Evolutionary conservation across 257 asterid genomes (phyloP).

Genomic region (Mentha longifolia): DNA sequence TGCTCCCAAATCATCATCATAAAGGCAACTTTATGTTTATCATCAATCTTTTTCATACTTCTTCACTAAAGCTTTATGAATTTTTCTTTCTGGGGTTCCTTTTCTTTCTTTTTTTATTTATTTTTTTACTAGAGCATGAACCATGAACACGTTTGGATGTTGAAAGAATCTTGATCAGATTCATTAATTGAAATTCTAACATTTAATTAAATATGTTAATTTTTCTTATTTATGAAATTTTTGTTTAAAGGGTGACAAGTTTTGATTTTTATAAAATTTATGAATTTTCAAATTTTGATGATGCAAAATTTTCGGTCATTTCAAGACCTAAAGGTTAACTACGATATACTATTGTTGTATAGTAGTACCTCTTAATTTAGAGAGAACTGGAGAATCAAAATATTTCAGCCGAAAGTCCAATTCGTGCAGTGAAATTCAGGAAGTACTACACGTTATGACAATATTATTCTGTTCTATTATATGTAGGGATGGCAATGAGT

Average conservation of each 20-base stretch:
- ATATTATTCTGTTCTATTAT: too few relatives aligned
- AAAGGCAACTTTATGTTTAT: background rate
- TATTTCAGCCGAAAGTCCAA: background rate
- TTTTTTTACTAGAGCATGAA: background rate
- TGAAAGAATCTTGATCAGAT: too few relatives aligned
- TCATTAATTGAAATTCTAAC: too few relatives aligned
- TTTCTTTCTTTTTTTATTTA: background rate
- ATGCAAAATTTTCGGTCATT: too few relatives aligned
- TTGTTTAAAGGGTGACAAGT: too few relatives aligned
- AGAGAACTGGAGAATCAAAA: too few relatives aligned
- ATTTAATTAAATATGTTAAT: too few relatives aligned
- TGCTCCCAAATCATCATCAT: constrained; percentile 11
- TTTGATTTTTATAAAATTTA: too few relatives aligned
- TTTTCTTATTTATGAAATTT: background rate
- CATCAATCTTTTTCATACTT: background rate
- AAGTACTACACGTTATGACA: background rate
- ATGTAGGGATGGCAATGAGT: too few relatives aligned
- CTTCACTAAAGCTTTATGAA: background rate
- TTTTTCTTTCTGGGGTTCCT: background rate
- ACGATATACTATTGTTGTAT: too few relatives aligned
- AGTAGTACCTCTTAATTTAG: too few relatives aligned
- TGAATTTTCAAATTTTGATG: background rate
- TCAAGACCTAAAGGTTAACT: background rate
- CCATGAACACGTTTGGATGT: too few relatives aligned
- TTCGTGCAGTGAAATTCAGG: background rate